Evolutionary conservation across 257 asterid genomes (phyloP).

Genomic region (Perilla frutescens): DNA sequence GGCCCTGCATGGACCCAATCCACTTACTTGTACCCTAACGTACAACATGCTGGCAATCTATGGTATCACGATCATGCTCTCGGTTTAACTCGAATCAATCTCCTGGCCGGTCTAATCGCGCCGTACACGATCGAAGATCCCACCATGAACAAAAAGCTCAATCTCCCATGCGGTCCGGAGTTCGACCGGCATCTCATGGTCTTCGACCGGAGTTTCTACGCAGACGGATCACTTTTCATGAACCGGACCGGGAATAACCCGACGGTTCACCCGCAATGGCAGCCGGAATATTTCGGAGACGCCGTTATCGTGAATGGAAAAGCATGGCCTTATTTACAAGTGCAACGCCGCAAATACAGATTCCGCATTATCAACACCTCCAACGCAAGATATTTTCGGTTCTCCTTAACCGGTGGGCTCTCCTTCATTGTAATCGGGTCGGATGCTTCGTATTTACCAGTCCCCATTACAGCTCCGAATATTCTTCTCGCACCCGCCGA

Average conservation of each 20-base stretch:
- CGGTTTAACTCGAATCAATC: constrained; percentile 75
- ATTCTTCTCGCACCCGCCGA: too few relatives aligned
- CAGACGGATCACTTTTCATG: constrained; percentile 69
- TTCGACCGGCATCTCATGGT: constrained; percentile 61
- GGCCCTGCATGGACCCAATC: constrained; percentile 63
- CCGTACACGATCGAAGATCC: too few relatives aligned
- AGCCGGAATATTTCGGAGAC: constrained; percentile 73
- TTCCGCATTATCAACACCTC: constrained; percentile 67
- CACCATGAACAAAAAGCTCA: neutral
- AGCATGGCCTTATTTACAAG: constrained; percentile 72
- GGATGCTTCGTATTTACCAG: constrained; percentile 38
- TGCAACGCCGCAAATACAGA: constrained; percentile 51
- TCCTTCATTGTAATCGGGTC: constrained; percentile 51
- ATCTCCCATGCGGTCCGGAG: constrained; percentile 44
- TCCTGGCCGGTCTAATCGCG: constrained; percentile 54
- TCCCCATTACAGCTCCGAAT: too few relatives aligned
- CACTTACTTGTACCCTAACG: constrained; percentile 56
- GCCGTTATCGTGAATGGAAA: constrained; percentile 71
- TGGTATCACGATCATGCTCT: constrained; percentile 85
- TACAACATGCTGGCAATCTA: constrained; percentile 68
- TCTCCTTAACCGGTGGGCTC: constrained; percentile 51
- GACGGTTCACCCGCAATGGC: constrained; percentile 77
- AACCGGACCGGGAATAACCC: constrained; percentile 67
- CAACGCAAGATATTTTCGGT: constrained; percentile 64
- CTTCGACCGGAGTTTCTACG: constrained; percentile 55